These are phyloP conservation scores for Cyclotella sp. DNA, from an alignment of 108 stramenopile species.

Conservation along the genomic window DNA sequence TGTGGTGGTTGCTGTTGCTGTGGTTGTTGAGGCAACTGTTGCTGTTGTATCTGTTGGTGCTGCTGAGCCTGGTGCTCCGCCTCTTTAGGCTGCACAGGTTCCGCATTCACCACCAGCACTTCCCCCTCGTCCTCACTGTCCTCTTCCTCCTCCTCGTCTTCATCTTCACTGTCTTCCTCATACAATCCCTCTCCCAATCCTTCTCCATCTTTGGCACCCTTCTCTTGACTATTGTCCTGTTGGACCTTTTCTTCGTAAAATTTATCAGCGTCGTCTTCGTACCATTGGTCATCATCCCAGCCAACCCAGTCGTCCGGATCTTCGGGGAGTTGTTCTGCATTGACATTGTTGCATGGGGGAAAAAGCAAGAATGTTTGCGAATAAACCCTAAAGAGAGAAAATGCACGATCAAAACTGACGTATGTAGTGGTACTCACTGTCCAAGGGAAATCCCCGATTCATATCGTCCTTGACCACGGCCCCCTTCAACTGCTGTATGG, in stretches of 20 bases:
- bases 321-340: conserved; percentile 25
- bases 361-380: background rate
- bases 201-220: background rate
- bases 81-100: background rate
- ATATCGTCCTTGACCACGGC: conserved; percentile 17
- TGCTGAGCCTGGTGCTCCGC: conserved; percentile 9
- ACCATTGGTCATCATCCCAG: conserved; percentile 21
- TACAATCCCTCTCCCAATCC: background rate
- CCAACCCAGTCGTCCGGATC: conserved; percentile 38
- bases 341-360: background rate
- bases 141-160: background rate
- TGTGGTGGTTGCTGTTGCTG: conserved; percentile 1
- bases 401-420: background rate
- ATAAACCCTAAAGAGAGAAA: background rate
- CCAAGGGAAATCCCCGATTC: conserved; percentile 25
- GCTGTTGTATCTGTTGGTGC: background rate
- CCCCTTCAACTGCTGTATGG: conserved; percentile 8
- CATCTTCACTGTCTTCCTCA: background rate
- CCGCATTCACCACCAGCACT: background rate
- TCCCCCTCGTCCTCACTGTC: conserved; percentile 32
- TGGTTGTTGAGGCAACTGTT: background rate
- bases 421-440: background rate
- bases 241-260: conserved; percentile 1
- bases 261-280: conserved; percentile 12
- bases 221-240: background rate